These are phyloP conservation scores for Aspergillus baeticus DNA, from an alignment of 495 filamentous ascomycete species.

Conservation along the genomic window DNA sequence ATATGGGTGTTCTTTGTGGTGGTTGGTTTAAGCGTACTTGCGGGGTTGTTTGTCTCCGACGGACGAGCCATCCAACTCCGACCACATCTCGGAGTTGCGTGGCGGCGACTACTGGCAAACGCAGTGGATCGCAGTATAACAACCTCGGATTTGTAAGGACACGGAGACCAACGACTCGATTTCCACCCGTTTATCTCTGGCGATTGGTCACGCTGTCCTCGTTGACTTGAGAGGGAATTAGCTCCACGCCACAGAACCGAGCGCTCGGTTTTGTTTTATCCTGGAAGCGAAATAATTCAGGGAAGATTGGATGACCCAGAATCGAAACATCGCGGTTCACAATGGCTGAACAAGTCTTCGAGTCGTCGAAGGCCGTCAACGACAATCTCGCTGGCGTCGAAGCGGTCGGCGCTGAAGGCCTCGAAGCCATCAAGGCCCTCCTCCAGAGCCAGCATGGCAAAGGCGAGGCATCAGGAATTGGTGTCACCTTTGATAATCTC, in stretches of 20 bases:
- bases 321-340: no score
- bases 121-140: neutral
- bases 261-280: neutral
- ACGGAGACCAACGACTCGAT: neutral
- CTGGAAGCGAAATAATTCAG: neutral
- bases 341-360: no score
- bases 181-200: slow-evolving; percentile 1
- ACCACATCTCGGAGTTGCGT: neutral
- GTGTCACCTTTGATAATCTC: slow-evolving; percentile 2
- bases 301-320: no score
- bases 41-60: neutral
- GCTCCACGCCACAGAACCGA: neutral
- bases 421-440: slow-evolving; percentile 3
- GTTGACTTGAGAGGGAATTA: neutral
- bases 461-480: neutral
- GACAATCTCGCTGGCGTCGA: neutral
- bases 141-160: neutral
- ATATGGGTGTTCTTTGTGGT: neutral
- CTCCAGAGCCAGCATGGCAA: neutral
- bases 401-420: neutral
- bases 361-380: no score
- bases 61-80: no score
- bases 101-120: neutral
- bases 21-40: neutral
- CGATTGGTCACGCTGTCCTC: neutral